Evolutionary conservation across 2,329 filamentous ascomycete genomes (phyloP), one percentile per base, ranked within the genome.

Genomic region (Fusarium tupiense): DNA sequence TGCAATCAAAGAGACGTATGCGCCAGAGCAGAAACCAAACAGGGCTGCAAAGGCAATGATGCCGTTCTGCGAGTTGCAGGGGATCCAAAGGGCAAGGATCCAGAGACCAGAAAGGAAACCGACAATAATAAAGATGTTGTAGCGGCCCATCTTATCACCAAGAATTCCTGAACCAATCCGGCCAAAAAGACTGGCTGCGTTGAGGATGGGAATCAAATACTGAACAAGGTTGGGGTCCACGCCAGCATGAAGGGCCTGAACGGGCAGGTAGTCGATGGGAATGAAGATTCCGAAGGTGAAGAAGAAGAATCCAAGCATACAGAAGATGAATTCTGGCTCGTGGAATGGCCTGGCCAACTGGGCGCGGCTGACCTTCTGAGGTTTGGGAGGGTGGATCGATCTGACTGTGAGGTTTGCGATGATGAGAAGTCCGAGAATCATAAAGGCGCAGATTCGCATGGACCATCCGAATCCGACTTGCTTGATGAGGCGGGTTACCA

Each of bases 81-180:
- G 82, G 29, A 86, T 80, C 84, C 84, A 86, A 33, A 91, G 80
- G 33, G 79, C 84, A 11, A 86, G 77, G 16, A 81, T 80, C 70
- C 81, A 76, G 19, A 85, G 43, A 9, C 70, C 78, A 6, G 87
- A 83, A 33, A 86, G 68, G 37, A 81, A 82, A 40, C 85, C 86
- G 56, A 88, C 85, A 16, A 86, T 75, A 29, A 88, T 83, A 54
- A 85, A 84, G 35, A 83, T 77, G 70, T 86, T 85, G 78, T 81
- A 85, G 12, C 79, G 78, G 17, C 84, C 84, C 12, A 83, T 60
- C 47, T 61, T 74, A 74, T 86, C 84, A 8, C 80, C 80, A 16
- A 81, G 49, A 37, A 82, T 54, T 8, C 82, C 82, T 0, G 82
- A 77, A 14, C 78, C 61, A 5, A 84, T 49, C 20, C 83, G 82